These are phyloP conservation scores for Tremellales sp. DNA, from an alignment of 1,284 basidiomycete species.

Conservation along the genomic window DNA sequence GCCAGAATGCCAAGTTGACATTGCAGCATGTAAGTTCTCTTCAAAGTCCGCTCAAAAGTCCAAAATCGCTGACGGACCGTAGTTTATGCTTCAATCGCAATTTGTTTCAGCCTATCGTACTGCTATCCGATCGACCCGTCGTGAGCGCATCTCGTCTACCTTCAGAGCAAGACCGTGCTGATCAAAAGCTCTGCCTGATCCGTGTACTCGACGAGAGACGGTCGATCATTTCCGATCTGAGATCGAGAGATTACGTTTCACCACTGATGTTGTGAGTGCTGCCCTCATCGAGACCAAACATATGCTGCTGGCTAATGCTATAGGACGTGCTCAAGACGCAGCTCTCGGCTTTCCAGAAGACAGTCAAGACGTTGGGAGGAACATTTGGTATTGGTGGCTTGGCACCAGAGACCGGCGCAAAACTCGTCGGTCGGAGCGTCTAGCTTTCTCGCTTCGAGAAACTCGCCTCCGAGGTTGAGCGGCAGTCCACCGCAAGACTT, in stretches of 20 bases:
- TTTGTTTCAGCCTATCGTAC: constrained; percentile 41
- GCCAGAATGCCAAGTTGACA: constrained; percentile 1
- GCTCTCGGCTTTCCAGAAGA: constrained; percentile 31
- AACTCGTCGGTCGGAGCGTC: constrained; percentile 28
- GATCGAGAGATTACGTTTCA: constrained; percentile 33
- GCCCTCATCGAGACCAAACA: background rate
- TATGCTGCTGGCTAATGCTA: background rate
- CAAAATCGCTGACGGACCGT: background rate
- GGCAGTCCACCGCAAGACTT: too few relatives aligned
- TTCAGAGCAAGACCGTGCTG: background rate
- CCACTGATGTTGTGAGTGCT: constrained; percentile 36
- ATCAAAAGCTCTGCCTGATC: constrained; percentile 41
- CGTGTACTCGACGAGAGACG: constrained; percentile 41
- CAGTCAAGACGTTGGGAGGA: constrained; percentile 34
- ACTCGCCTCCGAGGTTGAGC: too few relatives aligned
- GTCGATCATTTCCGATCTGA: constrained; percentile 45
- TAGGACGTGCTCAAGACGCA: constrained; percentile 24
- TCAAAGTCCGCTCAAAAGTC: background rate
- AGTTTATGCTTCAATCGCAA: constrained; percentile 46
- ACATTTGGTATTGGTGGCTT: constrained; percentile 34
- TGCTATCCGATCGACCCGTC: constrained; percentile 43
- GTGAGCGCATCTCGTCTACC: constrained; percentile 21
- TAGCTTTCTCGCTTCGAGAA: background rate
- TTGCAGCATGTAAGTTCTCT: constrained; percentile 34
- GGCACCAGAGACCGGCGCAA: constrained; percentile 20